Percentiles rank a stretch among this genome's conserved stretches.
These are phyloP conservation scores for Neofusicoccum umdonicola DNA, from an alignment of 2,329 filamentous ascomycete species.

Conservation along the genomic window DNA sequence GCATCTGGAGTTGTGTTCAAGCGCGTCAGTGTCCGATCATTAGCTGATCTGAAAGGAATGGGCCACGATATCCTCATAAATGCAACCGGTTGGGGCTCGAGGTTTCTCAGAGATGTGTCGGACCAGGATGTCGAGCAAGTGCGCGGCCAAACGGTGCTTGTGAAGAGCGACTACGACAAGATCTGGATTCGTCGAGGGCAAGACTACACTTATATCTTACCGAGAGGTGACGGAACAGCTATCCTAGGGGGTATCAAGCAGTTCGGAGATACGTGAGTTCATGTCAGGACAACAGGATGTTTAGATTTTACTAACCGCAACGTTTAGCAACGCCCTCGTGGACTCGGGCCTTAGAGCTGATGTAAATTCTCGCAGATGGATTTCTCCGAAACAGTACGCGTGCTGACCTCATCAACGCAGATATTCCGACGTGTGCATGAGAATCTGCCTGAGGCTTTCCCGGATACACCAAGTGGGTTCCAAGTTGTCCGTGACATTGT, in stretches of 20 bases:
- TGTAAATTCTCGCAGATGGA: background rate
- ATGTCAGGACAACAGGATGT: rapidly evolving
- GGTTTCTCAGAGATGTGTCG: constrained; percentile 21
- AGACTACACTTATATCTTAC: constrained; percentile 26
- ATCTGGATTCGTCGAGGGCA: constrained; percentile 24
- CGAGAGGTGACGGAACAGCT: constrained; percentile 24
- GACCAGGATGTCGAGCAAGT: constrained; percentile 24
- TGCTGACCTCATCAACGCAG: background rate
- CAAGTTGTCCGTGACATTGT: constrained; percentile 26
- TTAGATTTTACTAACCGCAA: background rate
- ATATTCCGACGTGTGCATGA: constrained; percentile 24
- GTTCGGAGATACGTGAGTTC: constrained; percentile 16
- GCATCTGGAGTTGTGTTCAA: constrained; percentile 24
- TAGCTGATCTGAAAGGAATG: constrained; percentile 22
- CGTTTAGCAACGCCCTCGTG: background rate
- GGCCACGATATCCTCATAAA: constrained; percentile 29
- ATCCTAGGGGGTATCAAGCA: constrained; percentile 27
- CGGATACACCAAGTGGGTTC: constrained; percentile 18
- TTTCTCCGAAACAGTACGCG: too few species aligned
- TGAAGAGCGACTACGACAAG: constrained; percentile 25
- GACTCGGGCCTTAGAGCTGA: constrained; percentile 15
- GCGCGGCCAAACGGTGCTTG: constrained; percentile 25
- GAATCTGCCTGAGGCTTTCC: constrained; percentile 22
- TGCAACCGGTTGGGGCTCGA: constrained; percentile 23
- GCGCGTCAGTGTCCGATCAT: constrained; percentile 20